Evolutionary conservation across 768 basidiomycete species (phyloP), one percentile per base, ranked within the genome.

Genomic region (Panellus pusillus): DNA sequence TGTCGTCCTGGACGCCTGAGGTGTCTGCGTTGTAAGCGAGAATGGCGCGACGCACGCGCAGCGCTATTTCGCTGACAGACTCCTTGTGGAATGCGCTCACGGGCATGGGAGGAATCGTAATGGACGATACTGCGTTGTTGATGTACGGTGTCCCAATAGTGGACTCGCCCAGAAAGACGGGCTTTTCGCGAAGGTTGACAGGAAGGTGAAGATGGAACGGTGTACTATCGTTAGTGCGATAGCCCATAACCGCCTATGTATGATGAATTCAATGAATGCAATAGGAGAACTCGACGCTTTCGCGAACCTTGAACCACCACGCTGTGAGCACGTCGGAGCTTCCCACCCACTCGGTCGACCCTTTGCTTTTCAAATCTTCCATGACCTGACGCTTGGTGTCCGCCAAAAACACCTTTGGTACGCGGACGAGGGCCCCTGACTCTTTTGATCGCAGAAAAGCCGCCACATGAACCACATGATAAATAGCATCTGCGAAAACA

Each of bases 261-360:
- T 39, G 49, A 32, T 42, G 39, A n/a, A n/a, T n/a, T n/a, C n/a
- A 28, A 11, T 14, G 41, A 42, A 50, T 20, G n/a, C 32, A 35
- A 11, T 35, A 7, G 32, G 32, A 7, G 31, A n/a, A n/a, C n/a
- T 32, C 31, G 14, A 35, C 7, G 11, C 14, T 4, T 4, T 35
- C 14, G 14, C 32, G 8, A 39, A 50, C 50, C 50, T 44, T 44
- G 42, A 36, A 52, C 50, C 50, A 52, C 50, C 50, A 52, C 5
- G 50, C 50, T 1, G 27, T 7, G 24, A 52, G 28, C 1, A 52
- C 50, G 29, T 52, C 50, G 8, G 41, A 52, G 42, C 50, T 52
- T 2, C 50, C 42, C 2, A 44, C 50, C 28, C 35, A 52, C 20
- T 52, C 50, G 2, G 24, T 32, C 18, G 50, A 52, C 12, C 20